phyloP scores from a whole-genome alignment of 2,329 filamentous ascomycete species.

The Cryphonectria carpinicola region DNA sequence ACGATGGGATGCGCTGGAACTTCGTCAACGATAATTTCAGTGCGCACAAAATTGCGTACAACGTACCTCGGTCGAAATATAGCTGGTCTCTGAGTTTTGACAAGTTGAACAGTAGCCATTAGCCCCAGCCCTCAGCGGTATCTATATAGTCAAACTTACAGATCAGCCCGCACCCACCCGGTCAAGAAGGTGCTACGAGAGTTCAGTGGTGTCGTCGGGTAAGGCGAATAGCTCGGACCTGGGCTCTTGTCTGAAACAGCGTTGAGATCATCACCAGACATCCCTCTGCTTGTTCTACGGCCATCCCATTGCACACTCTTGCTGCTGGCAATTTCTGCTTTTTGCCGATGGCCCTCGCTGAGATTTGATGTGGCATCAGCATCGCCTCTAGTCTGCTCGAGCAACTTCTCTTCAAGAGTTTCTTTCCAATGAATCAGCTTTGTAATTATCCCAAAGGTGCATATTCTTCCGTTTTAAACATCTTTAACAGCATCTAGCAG shows the following conservation, averaged over 20 bases:
- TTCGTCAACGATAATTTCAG: background rate
- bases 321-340: background rate
- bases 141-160: background rate
- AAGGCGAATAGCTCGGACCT: background rate
- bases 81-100: conserved; percentile 29
- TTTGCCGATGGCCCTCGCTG: background rate
- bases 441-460: background rate
- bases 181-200: conserved; percentile 4
- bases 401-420: background rate
- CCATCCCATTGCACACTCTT: background rate
- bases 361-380: background rate
- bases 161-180: conserved; percentile 9
- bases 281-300: background rate
- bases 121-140: conserved; percentile 3
- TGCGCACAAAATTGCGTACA: background rate
- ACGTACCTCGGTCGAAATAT: conserved; percentile 29
- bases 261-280: background rate
- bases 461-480: background rate
- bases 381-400: conserved; percentile 4
- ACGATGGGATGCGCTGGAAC: conserved; percentile 26
- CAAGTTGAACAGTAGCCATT: conserved; percentile 27
- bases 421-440: background rate
- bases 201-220: background rate
- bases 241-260: background rate
- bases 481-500: background rate